phyloP scores from a whole-genome alignment of 75 land plant genomes.

The Pinus albicaulis region DNA sequence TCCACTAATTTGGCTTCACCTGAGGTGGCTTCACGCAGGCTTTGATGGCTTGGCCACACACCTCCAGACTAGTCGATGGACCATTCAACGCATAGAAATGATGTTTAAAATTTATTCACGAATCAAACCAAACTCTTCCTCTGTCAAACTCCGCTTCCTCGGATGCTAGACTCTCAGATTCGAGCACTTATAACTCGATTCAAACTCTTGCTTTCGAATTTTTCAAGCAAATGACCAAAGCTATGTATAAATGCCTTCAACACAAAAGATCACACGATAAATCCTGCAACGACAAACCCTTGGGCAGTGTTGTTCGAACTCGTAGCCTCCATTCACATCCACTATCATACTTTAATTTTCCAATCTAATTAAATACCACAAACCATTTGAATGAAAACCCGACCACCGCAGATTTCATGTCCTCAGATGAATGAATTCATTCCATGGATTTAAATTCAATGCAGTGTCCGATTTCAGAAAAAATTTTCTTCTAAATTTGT shows the following conservation, averaged over 20 bases:
- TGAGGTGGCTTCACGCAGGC: no score
- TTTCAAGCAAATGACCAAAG: background rate
- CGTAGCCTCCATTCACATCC: background rate
- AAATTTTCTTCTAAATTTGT: background rate
- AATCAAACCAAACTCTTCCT: no score
- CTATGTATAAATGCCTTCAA: no score
- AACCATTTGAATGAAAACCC: background rate
- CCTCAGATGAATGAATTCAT: background rate
- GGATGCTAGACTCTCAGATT: no score
- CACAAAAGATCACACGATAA: background rate
- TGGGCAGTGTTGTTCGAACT: background rate
- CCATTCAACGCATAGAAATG: no score
- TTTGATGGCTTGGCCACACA: no score
- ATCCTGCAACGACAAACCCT: background rate
- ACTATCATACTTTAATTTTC: background rate
- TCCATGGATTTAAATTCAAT: background rate
- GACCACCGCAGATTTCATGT: background rate
- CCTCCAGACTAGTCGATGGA: no score
- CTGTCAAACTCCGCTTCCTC: no score
- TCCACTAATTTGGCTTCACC: no score
- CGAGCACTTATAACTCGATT: background rate
- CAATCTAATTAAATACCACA: background rate
- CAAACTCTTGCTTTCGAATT: background rate
- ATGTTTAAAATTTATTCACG: no score
- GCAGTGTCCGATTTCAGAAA: background rate